Base-by-base conservation (phyloP, 352 stramenopile species). In the Phytopythium boreale region DNA sequence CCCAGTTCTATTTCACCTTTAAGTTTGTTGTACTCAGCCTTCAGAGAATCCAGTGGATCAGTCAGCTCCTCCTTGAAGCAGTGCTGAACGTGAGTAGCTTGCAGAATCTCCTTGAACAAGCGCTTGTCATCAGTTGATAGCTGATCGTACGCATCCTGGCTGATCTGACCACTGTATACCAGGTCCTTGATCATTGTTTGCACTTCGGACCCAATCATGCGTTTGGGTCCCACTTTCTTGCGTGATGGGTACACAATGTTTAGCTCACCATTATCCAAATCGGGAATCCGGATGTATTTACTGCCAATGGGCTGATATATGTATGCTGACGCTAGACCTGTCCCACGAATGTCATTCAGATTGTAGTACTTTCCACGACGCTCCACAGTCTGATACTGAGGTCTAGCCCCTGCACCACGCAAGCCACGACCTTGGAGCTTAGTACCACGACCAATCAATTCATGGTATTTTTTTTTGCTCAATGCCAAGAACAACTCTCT, bases 1-100 rank as follows among this genome's bases (percentile, higher is more conserved):
- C 59, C 65, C 27, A 67, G 19, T 15, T 43, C 27, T 0, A 67
- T 24, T 43, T 68, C 58, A 2, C 64, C 64, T 50, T 65, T 71
- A 0, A 71, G 66, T 41, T 66, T 66, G 51, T 66, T 43, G 41
- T 65, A 71, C 27, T 66, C 63, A 52, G 63, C 63, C 50, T n/a
- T 62, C n/a, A 65, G 29, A 41, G 39, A 22, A 14, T 67, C 47
- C 59, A 64, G 49, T 15, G 65, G 55, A 61, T 71, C 65, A 14
- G 51, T 11, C 2, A 68, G 12, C 12, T 37, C 24, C 7, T 63
- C 24, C 20, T 50, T 31, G 17, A 68, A 68, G 22, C 26, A 47
- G n/a, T 57, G 14, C 11, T 57, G 50, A 24, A 57, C 7, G 8
- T 58, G 52, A 8, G 52, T 58, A 2, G 14, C 27, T 8, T 26